Base-by-base conservation (phyloP, 169 alveolate genomes). In the Babesia sp. region DNA sequence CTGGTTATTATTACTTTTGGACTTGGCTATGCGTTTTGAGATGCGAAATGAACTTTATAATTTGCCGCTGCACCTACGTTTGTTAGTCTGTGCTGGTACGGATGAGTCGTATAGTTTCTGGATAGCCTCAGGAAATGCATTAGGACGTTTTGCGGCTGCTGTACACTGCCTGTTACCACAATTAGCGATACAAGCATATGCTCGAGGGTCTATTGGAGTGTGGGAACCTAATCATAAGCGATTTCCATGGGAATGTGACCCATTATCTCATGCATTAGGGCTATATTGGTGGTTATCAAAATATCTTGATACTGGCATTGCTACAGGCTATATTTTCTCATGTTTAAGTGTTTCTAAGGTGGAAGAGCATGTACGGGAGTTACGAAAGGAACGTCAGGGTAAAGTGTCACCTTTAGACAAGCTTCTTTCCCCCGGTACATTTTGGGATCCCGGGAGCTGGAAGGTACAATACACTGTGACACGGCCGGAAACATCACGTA, bases 361-460 rank as follows among this genome's bases (percentile, higher is more conserved):
- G 22, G 42, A n/a, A 9, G 45, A 64, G 1, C 39, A 0, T 8
- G 3, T 64, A 36, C 22, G 3, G 0, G 33, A 12, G 4, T 18
- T 46, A 28, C 5, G 33, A 26, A 7, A 8, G 2, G 44, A 2
- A 1, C 9, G 53, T 16, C 24, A 29, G 36, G 31, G 8, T 26
- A 45, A 26, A 9, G 2, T 16, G 0, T 9, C 46, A 3, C 3
- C 12, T 2, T 14, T 64, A 37, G 74, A 64, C 61, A 31, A 1
- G 0, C 22, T 64, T 26, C 51, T 64, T 4, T 42, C 55, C 0
- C 74, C 74, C 4, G 74, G 74, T 42, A 64, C 74, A 29, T 56
- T 36, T 45, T 64, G 74, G 74, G 74, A 64, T 36, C 63, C 74
- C 34, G 28, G 6, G 1, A 44, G 63, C 33, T 64, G 74, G 74